These are phyloP conservation scores for Nymphaea colorata DNA, from an alignment of 164 flowering plant genomes.

Conservation along the genomic window DNA sequence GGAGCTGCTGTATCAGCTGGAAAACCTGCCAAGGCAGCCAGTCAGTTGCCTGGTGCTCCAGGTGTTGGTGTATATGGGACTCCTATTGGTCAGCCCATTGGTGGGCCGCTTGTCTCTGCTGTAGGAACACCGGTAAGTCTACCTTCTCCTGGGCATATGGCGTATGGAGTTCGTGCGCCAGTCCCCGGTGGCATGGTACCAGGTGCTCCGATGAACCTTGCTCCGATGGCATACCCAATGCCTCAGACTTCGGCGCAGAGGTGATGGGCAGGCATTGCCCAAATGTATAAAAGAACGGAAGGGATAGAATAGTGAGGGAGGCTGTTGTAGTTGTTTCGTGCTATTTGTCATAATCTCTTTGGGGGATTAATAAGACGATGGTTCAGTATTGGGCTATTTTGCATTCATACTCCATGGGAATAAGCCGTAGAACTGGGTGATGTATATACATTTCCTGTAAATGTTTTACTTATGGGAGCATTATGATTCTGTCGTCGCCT, in stretches of 20 bases:
- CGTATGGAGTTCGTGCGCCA: constrained; percentile 63
- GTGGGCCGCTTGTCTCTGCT: constrained; percentile 71
- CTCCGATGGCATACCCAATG: constrained; percentile 58
- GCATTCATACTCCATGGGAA: constrained; percentile 13
- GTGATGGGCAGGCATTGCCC: constrained; percentile 14
- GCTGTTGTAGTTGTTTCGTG: background rate
- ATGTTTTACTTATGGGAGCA: background rate
- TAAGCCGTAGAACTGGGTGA: constrained; percentile 14
- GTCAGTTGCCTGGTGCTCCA: constrained; percentile 29
- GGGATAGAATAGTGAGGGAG: constrained; percentile 1
- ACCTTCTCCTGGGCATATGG: constrained; percentile 55
- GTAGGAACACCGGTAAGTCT: constrained; percentile 83
- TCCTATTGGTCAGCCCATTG: constrained; percentile 74
- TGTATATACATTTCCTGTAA: constrained; percentile 9
- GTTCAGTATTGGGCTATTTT: background rate
- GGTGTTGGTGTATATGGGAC: constrained; percentile 56
- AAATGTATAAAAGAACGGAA: constrained; percentile 6
- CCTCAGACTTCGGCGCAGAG: constrained; percentile 61
- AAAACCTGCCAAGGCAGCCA: constrained; percentile 37
- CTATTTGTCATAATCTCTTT: background rate
- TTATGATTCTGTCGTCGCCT: background rate
- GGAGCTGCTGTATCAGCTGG: constrained; percentile 30
- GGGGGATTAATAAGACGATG: background rate
- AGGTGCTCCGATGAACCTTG: constrained; percentile 58
- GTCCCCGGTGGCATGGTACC: constrained; percentile 56